phyloP scores from a whole-genome alignment of 441 rosid genomes.

The Rhodomyrtus psidioides region DNA sequence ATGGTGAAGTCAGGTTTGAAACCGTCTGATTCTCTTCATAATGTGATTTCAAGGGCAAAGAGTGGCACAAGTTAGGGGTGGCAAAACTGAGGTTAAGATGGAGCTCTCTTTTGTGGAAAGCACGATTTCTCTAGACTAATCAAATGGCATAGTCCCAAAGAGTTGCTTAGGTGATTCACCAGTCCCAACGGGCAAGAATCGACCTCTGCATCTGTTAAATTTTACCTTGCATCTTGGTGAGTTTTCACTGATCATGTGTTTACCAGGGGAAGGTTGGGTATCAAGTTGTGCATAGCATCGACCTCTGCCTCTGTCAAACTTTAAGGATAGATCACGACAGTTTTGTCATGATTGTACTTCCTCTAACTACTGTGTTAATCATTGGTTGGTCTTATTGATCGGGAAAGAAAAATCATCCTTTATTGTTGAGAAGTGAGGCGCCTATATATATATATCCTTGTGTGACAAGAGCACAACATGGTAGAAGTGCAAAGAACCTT shows the following conservation, averaged over 20 bases:
- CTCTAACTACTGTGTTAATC: not conserved
- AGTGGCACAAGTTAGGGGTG: not conserved
- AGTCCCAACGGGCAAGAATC: not conserved
- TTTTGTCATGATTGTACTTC: not conserved
- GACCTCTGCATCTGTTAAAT: not conserved
- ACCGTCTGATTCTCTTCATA: constrained; percentile 37
- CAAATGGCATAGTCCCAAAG: not conserved
- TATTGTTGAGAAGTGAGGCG: not conserved
- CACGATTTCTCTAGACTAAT: no score
- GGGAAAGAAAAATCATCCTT: not conserved
- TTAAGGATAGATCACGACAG: not conserved
- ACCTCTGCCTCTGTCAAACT: no score
- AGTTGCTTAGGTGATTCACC: not conserved
- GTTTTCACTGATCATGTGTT: not conserved
- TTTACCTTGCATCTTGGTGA: not conserved
- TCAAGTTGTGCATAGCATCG: not conserved
- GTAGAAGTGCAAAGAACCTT: no score
- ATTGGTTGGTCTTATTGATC: not conserved
- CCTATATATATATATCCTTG: not conserved
- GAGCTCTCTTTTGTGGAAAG: no score
- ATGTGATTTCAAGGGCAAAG: constrained; percentile 34
- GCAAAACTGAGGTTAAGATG: not conserved
- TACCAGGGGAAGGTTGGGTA: not conserved
- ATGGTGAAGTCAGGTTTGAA: constrained; percentile 40
- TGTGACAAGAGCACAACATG: not conserved